phyloP scores from a whole-genome alignment of 805 yeast genomes.

The Cyberlindnera subsufficiens region DNA sequence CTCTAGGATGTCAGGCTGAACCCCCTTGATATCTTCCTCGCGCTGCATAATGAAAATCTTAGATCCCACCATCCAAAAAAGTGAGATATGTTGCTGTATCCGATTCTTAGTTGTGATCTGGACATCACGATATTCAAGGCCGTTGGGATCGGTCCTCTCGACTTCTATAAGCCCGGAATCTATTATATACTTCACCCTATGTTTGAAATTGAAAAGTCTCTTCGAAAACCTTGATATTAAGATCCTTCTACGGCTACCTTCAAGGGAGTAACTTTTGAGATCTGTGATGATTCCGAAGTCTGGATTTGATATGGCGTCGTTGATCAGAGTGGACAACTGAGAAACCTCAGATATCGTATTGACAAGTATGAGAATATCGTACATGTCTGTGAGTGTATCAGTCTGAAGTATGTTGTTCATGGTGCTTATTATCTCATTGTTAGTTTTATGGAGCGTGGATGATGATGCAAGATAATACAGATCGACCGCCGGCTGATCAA shows the following conservation, averaged over 20 bases:
- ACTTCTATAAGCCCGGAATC: slow-evolving; percentile 5
- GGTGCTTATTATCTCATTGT: slow-evolving; percentile 2
- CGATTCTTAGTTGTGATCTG: slow-evolving; percentile 1
- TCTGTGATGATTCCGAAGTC: slow-evolving; percentile 7
- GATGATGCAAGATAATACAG: slow-evolving; percentile 2
- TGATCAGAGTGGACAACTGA: neutral
- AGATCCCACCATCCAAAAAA: slow-evolving; percentile 4
- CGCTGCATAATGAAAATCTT: slow-evolving; percentile 7
- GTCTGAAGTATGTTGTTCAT: neutral
- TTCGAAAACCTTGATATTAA: neutral
- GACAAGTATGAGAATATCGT: slow-evolving; percentile 7
- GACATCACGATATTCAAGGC: slow-evolving; percentile 1
- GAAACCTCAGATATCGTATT: slow-evolving; percentile 1
- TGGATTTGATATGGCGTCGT: neutral
- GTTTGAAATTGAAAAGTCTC: neutral
- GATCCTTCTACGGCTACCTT: slow-evolving; percentile 4
- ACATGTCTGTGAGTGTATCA: slow-evolving; percentile 2
- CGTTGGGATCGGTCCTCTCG: slow-evolving; percentile 3
- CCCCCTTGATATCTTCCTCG: neutral
- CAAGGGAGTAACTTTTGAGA: neutral
- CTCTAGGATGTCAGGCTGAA: slow-evolving; percentile 1
- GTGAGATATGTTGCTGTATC: slow-evolving; percentile 1
- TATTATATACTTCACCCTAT: slow-evolving; percentile 11
- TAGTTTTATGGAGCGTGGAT: neutral
- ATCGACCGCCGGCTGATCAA: slow-evolving; percentile 1